Evolutionary conservation across 1,284 basidiomycete species (phyloP).

Genomic region (Leccinum griseonigrum): DNA sequence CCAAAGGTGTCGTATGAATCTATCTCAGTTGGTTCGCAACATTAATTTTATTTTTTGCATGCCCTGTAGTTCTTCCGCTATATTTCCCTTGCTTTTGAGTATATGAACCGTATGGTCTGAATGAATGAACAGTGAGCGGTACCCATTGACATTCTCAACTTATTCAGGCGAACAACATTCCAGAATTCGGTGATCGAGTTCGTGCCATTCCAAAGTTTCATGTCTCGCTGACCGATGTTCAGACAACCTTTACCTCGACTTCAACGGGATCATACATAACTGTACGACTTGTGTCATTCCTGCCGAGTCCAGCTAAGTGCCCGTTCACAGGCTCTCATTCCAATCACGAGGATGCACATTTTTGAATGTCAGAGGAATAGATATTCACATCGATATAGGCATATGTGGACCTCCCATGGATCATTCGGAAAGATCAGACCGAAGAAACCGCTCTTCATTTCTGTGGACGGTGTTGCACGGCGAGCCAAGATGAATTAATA

Average conservation of each 20-base stretch:
- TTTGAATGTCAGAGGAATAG: slow-evolving; percentile 93
- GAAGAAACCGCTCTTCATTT: slow-evolving; percentile 96
- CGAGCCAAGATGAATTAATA: slow-evolving; percentile 99
- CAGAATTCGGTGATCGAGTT: slow-evolving; percentile 72
- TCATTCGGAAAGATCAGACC: slow-evolving; percentile 91
- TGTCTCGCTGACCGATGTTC: slow-evolving; percentile 12
- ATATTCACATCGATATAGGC: slow-evolving; percentile 97
- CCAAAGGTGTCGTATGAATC: slow-evolving; percentile 53
- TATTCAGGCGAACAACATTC: slow-evolving; percentile 96
- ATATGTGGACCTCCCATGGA: slow-evolving; percentile 91
- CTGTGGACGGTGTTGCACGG: slow-evolving; percentile 97
- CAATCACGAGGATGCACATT: slow-evolving; percentile 93
- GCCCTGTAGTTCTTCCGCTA: slow-evolving; percentile 73
- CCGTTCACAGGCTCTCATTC: slow-evolving; percentile 75
- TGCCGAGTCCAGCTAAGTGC: not conserved
- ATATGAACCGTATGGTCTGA: slow-evolving; percentile 6
- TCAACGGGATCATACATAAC: slow-evolving; percentile 99
- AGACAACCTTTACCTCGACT: slow-evolving; percentile 93
- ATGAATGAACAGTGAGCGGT: slow-evolving; percentile 74
- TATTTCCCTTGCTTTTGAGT: slow-evolving; percentile 49
- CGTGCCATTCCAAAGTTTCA: not conserved
- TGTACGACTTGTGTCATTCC: slow-evolving; percentile 48
- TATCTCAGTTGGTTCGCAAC: slow-evolving; percentile 34
- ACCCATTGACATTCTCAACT: slow-evolving; percentile 96
- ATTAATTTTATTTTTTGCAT: slow-evolving; percentile 9